Evolutionary conservation across 179 eudicot species (phyloP), one percentile per base, ranked within the genome.

Genomic region (Silene vulgaris): DNA sequence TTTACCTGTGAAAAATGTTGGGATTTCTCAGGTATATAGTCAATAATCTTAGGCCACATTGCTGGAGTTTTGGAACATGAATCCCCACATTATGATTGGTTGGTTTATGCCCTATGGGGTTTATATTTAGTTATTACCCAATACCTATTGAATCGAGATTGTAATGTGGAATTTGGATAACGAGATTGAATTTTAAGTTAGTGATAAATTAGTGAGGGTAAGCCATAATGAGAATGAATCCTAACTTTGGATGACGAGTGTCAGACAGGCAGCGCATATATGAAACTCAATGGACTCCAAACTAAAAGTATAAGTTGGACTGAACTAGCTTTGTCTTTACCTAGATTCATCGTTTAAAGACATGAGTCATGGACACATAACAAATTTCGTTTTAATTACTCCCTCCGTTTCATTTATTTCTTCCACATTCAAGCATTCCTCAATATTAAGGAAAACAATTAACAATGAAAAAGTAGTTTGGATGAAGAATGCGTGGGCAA

Each of bases 291-390:
- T 71, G 32, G 29, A 6, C 57, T 69, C 59, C 23, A 68, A 69
- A 21, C 17, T 45, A 54, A 4, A 50, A 50, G 61, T 20, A 45
- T 70, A 13, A 11, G 60, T 6, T 70, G 73, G 21, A 45, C 23
- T 23, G 29, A 40, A 54, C 57, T 69, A 20, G 56, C 73, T 66
- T 66, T 66, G 48, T 66, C 52, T 6, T n/a, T 66, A 35, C 14
- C 14, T 66, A 16, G 71, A 21, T 66, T 21, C 45, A 68, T 35
- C 17, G 50, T 20, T 1, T 20, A 4, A 45, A 48, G 30, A 13
- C 35, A 6, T 48, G 73, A 50, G 57, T 14, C 57, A 13, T 14
- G 57, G 57, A 50, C 60, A 4, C 57, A 70, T 50, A 23, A 40
- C 54, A 3, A n/a, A 11, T 69, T 69, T 48, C 20, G 26, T 54